phyloP scores from a whole-genome alignment of 208 protist genomes.

The Trypanosoma vivax region DNA sequence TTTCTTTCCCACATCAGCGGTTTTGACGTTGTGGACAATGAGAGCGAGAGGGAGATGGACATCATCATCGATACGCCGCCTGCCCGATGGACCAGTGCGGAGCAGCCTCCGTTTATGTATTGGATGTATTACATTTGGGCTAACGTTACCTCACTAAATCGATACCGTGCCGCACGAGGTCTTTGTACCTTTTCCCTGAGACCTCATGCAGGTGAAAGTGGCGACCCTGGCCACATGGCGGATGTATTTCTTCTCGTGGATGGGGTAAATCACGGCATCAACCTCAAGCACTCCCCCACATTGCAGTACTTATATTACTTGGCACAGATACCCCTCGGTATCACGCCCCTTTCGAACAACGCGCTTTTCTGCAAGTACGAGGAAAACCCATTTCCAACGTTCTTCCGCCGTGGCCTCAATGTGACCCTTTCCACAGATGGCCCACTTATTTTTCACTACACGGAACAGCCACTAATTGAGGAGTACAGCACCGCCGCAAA shows the following conservation, averaged over 20 bases:
- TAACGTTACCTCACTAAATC: constrained; percentile 96
- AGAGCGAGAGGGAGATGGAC: constrained; percentile 86
- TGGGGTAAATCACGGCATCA: constrained; percentile 96
- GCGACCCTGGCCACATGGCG: constrained; percentile 83
- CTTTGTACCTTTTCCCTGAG: constrained; percentile 93
- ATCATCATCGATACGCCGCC: constrained; percentile 29
- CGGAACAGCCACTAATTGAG: constrained; percentile 87
- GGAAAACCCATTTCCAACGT: constrained; percentile 92
- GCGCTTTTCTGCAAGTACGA: constrained; percentile 95
- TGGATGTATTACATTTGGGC: constrained; percentile 97
- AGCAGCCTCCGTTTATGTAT: constrained; percentile 89
- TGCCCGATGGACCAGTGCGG: constrained; percentile 30
- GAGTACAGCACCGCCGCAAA: constrained; percentile 87
- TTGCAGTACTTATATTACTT: constrained; percentile 99
- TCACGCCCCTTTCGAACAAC: constrained; percentile 98
- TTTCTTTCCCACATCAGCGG: constrained; percentile 93
- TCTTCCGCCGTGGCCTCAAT: constrained; percentile 93
- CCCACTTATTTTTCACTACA: constrained; percentile 95
- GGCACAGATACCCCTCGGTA: constrained; percentile 93
- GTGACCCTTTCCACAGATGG: constrained; percentile 95
- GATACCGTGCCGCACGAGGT: constrained; percentile 67
- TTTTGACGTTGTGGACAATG: constrained; percentile 97
- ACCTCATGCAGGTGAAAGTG: constrained; percentile 95
- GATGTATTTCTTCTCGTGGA: constrained; percentile 82
- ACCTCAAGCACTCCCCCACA: constrained; percentile 84